Conservation (phyloP, 768 basidiomycete species). For the Melanogaster broomeanus region DNA sequence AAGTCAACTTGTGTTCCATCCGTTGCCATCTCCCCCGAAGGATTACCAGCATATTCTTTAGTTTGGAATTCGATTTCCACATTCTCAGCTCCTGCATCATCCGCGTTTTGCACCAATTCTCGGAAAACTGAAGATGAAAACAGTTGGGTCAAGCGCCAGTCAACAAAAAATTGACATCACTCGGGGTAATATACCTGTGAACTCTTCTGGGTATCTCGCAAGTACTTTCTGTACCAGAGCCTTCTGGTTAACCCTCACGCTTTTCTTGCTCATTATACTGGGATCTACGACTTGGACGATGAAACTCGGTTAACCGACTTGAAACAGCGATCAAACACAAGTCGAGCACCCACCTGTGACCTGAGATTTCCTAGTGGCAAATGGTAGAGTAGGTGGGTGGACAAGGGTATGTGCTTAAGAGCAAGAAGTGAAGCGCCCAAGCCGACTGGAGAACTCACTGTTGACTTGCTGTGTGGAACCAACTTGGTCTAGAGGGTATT, state of each 20-base stretch:
- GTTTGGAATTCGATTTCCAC: conserved; percentile 42
- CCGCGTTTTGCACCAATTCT: conserved; percentile 56
- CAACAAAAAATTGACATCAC: background rate
- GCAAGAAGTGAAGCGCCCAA: no score
- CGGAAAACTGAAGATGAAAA: conserved; percentile 37
- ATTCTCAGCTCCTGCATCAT: conserved; percentile 41
- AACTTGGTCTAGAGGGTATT: no score
- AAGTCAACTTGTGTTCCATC: background rate
- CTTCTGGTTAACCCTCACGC: conserved; percentile 16
- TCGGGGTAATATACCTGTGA: conserved; percentile 8
- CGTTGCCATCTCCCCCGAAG: background rate
- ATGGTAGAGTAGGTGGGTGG: background rate
- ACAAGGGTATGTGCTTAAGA: background rate
- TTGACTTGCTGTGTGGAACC: no score
- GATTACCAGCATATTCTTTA: conserved; percentile 1
- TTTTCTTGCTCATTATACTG: background rate
- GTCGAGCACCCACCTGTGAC: background rate
- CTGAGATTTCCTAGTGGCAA: background rate
- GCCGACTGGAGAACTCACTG: no score
- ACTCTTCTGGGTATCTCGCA: conserved; percentile 17
- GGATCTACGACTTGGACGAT: background rate
- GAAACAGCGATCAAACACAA: background rate
- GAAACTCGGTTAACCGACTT: no score
- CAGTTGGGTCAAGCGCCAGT: background rate
- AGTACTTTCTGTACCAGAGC: conserved; percentile 18